These are phyloP conservation scores for Rosa hybrid DNA, from an alignment of 331 rosid species.

Conservation along the genomic window DNA sequence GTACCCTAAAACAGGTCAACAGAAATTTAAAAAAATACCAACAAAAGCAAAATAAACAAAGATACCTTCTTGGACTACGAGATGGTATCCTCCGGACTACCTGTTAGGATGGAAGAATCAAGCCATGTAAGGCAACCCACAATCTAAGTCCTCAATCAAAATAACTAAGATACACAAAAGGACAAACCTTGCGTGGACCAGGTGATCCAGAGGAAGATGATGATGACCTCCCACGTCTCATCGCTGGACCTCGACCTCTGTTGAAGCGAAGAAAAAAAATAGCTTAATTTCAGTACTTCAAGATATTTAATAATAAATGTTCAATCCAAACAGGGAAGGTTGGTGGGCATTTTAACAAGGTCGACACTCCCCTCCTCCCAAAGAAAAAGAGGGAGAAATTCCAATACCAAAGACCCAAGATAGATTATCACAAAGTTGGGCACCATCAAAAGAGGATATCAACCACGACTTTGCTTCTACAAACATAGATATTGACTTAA, in stretches of 20 bases:
- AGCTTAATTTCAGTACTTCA: background rate
- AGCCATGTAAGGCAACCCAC: slow-evolving; percentile 12
- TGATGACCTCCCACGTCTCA: slow-evolving; percentile 86
- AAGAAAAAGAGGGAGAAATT: background rate
- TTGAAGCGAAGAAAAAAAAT: slow-evolving; percentile 3
- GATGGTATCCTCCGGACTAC: slow-evolving; percentile 56
- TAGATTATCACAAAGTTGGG: background rate
- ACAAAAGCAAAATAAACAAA: background rate
- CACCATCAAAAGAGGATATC: background rate
- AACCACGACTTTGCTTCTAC: background rate
- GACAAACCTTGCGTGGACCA: slow-evolving; percentile 88
- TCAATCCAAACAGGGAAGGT: background rate
- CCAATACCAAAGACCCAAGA: background rate
- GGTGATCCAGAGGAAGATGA: slow-evolving; percentile 84
- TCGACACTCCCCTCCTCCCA: background rate
- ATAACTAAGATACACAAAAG: background rate
- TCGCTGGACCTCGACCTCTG: slow-evolving; percentile 80
- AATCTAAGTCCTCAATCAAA: slow-evolving; percentile 6
- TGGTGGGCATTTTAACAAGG: background rate
- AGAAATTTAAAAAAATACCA: background rate
- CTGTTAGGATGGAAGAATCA: slow-evolving; percentile 40
- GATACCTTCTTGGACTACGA: slow-evolving; percentile 93
- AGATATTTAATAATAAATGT: background rate
- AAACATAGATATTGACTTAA: slow-evolving; percentile 1
- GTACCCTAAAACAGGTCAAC: background rate